Evolutionary conservation across 2,329 filamentous ascomycete species (phyloP).

Genomic region (Ophiostoma sp.): DNA sequence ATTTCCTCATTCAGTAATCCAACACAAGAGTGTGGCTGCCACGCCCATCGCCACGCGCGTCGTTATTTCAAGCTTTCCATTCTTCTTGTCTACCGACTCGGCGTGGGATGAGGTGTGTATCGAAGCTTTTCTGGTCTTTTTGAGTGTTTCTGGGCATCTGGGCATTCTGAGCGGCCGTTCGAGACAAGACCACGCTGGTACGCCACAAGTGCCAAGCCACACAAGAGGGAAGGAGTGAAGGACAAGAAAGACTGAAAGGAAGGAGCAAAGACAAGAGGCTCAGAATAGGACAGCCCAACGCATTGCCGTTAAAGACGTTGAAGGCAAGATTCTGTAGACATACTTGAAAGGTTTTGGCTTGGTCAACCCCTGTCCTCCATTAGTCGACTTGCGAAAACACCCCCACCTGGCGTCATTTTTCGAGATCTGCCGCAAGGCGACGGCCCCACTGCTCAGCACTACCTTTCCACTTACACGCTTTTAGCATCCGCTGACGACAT

Average conservation of each 20-base stretch:
- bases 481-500: constrained; percentile 20
- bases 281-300: constrained; percentile 4
- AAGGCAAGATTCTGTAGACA: background rate
- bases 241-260: background rate
- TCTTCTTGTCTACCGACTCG: background rate
- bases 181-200: background rate
- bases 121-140: background rate
- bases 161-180: background rate
- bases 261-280: background rate
- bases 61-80: background rate
- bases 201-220: constrained; percentile 7
- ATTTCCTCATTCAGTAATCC: background rate
- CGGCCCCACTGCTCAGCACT: background rate
- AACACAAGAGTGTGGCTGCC: background rate
- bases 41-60: background rate
- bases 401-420: constrained; percentile 14
- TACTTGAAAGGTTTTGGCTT: background rate
- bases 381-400: background rate
- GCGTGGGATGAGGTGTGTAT: background rate
- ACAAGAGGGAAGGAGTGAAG: background rate
- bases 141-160: background rate
- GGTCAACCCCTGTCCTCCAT: background rate
- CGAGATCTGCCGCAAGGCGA: background rate
- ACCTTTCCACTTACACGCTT: background rate
- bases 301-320: background rate